Conservation (phyloP, 495 filamentous ascomycete species). For the Rostrohypoxylon terebratum region DNA sequence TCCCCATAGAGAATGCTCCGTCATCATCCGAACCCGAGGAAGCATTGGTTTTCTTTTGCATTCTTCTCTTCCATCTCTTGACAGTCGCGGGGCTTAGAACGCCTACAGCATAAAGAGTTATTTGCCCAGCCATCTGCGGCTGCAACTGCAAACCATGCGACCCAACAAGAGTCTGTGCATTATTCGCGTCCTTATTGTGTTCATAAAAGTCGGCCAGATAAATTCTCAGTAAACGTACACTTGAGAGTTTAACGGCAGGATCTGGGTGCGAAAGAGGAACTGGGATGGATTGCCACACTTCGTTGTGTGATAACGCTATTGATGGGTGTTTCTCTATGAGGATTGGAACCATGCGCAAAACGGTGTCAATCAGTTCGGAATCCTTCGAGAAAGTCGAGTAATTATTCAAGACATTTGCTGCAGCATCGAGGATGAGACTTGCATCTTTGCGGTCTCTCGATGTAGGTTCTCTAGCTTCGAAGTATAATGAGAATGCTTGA, state of each 20-base stretch:
- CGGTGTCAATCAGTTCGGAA: conserved; percentile 83
- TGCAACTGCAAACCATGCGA: conserved; percentile 76
- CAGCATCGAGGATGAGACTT: conserved; percentile 54
- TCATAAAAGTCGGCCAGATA: conserved; percentile 84
- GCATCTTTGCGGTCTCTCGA: conserved; percentile 71
- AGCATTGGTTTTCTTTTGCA: conserved; percentile 32
- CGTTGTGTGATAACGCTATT: conserved; percentile 66
- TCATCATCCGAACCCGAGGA: conserved; percentile 17
- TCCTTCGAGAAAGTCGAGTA: conserved; percentile 59
- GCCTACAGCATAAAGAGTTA: conserved; percentile 72
- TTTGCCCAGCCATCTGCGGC: conserved; percentile 70
- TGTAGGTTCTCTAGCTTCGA: conserved; percentile 71
- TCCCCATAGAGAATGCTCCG: background rate
- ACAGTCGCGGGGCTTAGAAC: conserved; percentile 74
- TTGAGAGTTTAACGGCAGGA: conserved; percentile 78
- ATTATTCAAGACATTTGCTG: conserved; percentile 62
- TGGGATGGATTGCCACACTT: conserved; percentile 75
- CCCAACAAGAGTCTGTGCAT: conserved; percentile 71
- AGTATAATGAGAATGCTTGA: conserved; percentile 84
- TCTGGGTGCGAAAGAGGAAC: conserved; percentile 78
- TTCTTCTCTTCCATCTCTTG: conserved; percentile 50
- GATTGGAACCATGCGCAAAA: conserved; percentile 75
- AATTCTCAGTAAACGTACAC: conserved; percentile 77
- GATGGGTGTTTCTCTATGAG: conserved; percentile 74
- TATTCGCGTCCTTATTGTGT: conserved; percentile 64